Evolutionary conservation across 441 rosid species (phyloP).

Genomic region (Adansonia rubrostipa): DNA sequence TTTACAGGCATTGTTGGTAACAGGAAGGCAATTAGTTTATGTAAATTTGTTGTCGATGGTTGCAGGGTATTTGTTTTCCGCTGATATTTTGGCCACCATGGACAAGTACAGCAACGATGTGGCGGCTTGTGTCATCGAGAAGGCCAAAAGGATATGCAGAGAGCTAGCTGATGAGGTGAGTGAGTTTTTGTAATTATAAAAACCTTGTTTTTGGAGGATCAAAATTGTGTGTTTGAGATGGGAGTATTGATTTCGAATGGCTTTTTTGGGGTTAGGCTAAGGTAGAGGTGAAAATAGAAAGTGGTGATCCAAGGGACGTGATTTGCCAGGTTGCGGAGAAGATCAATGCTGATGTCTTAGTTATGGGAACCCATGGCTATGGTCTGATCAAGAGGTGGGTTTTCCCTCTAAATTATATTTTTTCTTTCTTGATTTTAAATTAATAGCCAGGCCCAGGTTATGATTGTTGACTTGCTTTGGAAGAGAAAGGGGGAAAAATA

Average conservation of each 20-base stretch:
- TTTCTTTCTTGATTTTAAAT: neutral
- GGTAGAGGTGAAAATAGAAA: constrained; percentile 51
- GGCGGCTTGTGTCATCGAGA: constrained; percentile 48
- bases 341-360: constrained; percentile 48
- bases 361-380: constrained; percentile 69
- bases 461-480: too few species aligned
- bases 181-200: neutral
- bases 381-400: constrained; percentile 56
- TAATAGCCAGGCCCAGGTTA: neutral
- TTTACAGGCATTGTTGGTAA: neutral
- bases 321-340: constrained; percentile 56
- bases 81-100: constrained; percentile 51
- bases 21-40: neutral
- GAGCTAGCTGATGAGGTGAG: constrained; percentile 38
- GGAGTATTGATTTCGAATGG: neutral
- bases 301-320: constrained; percentile 64
- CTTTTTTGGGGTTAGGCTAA: constrained; percentile 37
- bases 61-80: constrained; percentile 59
- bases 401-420: neutral
- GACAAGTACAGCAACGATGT: constrained; percentile 48
- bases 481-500: too few species aligned
- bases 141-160: constrained; percentile 51
- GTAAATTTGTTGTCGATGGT: neutral
- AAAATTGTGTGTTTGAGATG: neutral
- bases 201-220: neutral